These are phyloP conservation scores for Nakazawaea laoshanensis DNA, from an alignment of 805 yeast species.

Conservation along the genomic window DNA sequence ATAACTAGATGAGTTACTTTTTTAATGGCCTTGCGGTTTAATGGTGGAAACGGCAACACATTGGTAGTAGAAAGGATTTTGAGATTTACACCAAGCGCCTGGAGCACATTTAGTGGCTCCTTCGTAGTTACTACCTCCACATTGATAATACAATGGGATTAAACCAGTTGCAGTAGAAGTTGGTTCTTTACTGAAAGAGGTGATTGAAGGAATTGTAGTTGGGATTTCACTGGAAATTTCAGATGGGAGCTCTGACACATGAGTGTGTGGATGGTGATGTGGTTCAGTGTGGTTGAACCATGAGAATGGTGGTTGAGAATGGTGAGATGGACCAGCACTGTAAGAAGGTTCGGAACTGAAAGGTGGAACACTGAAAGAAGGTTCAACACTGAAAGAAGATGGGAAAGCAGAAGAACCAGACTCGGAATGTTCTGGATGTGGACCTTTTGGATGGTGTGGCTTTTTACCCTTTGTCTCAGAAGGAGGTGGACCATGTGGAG, in stretches of 20 bases:
- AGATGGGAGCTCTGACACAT: not conserved
- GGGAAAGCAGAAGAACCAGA: no score
- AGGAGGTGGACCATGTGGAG: no score
- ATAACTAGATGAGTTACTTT: no score
- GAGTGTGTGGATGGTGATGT: not conserved
- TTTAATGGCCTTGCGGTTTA: no score
- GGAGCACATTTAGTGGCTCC: constrained; percentile 16
- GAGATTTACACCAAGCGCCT: constrained; percentile 16
- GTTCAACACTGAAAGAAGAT: no score
- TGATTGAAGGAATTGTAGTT: constrained; percentile 1
- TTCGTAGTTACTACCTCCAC: constrained; percentile 15
- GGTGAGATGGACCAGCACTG: not conserved
- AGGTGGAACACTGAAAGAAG: no score
- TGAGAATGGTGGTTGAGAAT: not conserved
- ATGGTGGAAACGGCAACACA: constrained; percentile 14
- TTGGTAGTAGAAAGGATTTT: constrained; percentile 18
- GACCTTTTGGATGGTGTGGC: no score
- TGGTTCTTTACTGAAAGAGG: constrained; percentile 7
- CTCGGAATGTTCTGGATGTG: no score
- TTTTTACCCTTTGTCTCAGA: no score
- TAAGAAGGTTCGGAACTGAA: no score
- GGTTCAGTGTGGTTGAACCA: not conserved
- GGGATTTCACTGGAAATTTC: not conserved
- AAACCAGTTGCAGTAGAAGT: constrained; percentile 1
- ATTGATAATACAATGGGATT: constrained; percentile 15